Evolutionary conservation across 805 yeast species (phyloP).

Genomic region (Zygosaccharomyces siamensis): DNA sequence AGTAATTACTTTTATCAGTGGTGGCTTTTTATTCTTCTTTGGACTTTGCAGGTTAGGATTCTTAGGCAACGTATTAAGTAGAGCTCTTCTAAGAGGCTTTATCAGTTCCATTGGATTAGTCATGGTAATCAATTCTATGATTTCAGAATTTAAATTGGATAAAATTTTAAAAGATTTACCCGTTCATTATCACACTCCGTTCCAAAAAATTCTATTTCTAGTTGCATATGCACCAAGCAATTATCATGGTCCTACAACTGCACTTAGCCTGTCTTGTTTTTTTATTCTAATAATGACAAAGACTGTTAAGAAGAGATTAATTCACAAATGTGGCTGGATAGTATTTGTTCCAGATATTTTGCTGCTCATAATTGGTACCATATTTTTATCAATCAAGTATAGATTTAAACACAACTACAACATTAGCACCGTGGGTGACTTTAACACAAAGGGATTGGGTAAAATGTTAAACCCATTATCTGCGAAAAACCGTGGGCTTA

Average conservation of each 20-base stretch:
- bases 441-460: slow-evolving; percentile 45
- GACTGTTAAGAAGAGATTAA: slow-evolving; percentile 38
- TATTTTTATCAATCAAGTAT: slow-evolving; percentile 45
- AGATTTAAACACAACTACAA: slow-evolving; percentile 50
- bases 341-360: slow-evolving; percentile 83
- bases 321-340: slow-evolving; percentile 38
- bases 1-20: slow-evolving; percentile 69
- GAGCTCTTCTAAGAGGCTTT: slow-evolving; percentile 75
- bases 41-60: slow-evolving; percentile 85
- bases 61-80: slow-evolving; percentile 71
- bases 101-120: slow-evolving; percentile 80
- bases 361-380: slow-evolving; percentile 59
- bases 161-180: slow-evolving; percentile 43
- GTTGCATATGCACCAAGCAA: slow-evolving; percentile 41
- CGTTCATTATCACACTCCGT: slow-evolving; percentile 61
- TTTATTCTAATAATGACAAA: slow-evolving; percentile 41
- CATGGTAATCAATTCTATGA: slow-evolving; percentile 71
- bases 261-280: slow-evolving; percentile 54
- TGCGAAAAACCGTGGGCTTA: slow-evolving; percentile 40
- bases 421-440: slow-evolving; percentile 65
- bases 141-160: slow-evolving; percentile 67
- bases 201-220: slow-evolving; percentile 61
- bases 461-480: slow-evolving; percentile 57
- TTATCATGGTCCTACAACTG: slow-evolving; percentile 54
- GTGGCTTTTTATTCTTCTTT: slow-evolving; percentile 62